Evolutionary conservation across 176 grass and related monocot species (phyloP), one percentile per base, ranked within the genome.

Genomic region (Secale cereale): DNA sequence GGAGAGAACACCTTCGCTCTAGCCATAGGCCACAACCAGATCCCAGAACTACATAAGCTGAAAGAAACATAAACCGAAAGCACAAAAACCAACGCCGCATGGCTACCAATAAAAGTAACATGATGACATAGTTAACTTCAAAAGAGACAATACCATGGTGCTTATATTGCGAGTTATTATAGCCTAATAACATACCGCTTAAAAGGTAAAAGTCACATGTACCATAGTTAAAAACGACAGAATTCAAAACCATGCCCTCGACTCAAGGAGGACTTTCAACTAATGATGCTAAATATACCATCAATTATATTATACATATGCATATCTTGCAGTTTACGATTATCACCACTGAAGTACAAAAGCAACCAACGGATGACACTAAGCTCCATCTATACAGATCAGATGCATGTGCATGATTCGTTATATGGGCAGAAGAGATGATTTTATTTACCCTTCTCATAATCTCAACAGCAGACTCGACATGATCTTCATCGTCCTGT

Each of bases 391-490:
- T 77, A 65, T 35, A 67, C 31, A 81, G 11, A 43, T 43, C 41
- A 43, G 11, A 48, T 66, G 78, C 39, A n/a, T 66, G 78, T 22
- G 10, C 2, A 25, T 65, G 46, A 82, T 3, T 17, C n/a, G n/a
- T 36, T 83, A 30, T 31, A 72, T 19, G 6, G 12, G 30, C 2
- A 78, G 46, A 84, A 69, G 22, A 20, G 61, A 50, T 22, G 48
- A 52, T 62, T 59, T 73, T 76, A 82, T 73, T 65, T 90, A 95
- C 93, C 81, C 94, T 85, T 17, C 89, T 81, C 82, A 91, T 89
- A 36, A 83, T 97, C 25, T 70, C 81, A 8, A 97, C 91, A 23
- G 87, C 86, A 81, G 89, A 90, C 74, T 93, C 91, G 2, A 67
- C 67, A 56, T 67, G 91, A 30, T 74, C 71, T 32, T 91, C 88